Conservation (phyloP, 1,284 basidiomycete species). For the Anthracocystis walkeri region DNA sequence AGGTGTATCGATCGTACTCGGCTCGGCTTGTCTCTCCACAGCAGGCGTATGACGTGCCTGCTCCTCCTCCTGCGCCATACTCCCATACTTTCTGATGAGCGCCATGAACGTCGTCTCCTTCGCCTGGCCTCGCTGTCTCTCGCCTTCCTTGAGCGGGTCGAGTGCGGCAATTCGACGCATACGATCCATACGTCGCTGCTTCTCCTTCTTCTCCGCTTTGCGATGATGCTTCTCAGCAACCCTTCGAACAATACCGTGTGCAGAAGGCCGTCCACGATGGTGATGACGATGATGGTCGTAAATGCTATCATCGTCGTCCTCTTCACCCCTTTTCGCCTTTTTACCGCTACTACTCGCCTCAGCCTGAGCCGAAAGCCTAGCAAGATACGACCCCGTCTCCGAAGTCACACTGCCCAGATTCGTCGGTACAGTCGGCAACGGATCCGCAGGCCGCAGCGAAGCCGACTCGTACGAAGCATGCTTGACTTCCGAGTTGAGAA, state of each 20-base stretch:
- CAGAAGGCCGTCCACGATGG: neutral
- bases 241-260: slow-evolving; percentile 26
- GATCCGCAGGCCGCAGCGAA: neutral
- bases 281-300: slow-evolving; percentile 3
- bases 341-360: slow-evolving; percentile 6
- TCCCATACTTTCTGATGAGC: slow-evolving; percentile 39
- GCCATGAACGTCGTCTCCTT: slow-evolving; percentile 50
- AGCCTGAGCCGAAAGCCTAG: slow-evolving; percentile 29
- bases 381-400: slow-evolving; percentile 36
- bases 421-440: neutral
- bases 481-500: slow-evolving; percentile 37
- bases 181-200: slow-evolving; percentile 23
- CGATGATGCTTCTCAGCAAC: slow-evolving; percentile 36
- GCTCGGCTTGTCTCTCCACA: neutral
- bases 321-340: neutral
- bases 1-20: neutral
- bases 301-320: slow-evolving; percentile 23
- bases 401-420: slow-evolving; percentile 26
- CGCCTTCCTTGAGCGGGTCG: slow-evolving; percentile 36
- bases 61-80: slow-evolving; percentile 23
- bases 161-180: slow-evolving; percentile 43
- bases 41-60: neutral
- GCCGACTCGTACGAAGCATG: slow-evolving; percentile 14
- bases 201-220: slow-evolving; percentile 30
- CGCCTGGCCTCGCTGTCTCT: slow-evolving; percentile 25